Evolutionary conservation across 768 basidiomycete genomes (phyloP).

Genomic region (Pleurotus cornucopiae): DNA sequence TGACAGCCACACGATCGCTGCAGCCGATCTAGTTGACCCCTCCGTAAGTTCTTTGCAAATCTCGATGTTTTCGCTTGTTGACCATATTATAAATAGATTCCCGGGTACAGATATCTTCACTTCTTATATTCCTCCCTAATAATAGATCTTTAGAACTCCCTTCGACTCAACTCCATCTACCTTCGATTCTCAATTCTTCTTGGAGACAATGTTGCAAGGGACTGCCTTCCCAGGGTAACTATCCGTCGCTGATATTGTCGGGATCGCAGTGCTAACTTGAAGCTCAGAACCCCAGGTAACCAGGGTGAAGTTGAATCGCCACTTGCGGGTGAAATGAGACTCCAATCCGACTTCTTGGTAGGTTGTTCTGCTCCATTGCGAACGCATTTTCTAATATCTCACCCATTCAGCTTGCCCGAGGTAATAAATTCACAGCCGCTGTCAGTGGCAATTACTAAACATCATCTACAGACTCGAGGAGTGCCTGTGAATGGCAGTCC

Average conservation of each 20-base stretch:
- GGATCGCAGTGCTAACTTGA: conserved; percentile 10
- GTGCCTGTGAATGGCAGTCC: conserved; percentile 46
- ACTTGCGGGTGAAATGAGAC: conserved; percentile 36
- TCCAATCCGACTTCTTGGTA: conserved; percentile 38
- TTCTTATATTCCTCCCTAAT: too few species aligned
- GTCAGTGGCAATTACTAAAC: conserved; percentile 5
- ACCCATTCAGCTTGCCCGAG: conserved; percentile 21
- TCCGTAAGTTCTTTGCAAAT: conserved; percentile 5
- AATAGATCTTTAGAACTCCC: conserved; percentile 14
- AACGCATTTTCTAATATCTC: background rate
- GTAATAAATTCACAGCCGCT: background rate
- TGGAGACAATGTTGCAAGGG: conserved; percentile 24
- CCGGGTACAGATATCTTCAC: conserved; percentile 5
- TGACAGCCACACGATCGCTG: conserved; percentile 20
- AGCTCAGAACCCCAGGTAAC: conserved; percentile 28
- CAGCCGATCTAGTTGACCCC: conserved; percentile 29
- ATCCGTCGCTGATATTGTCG: background rate
- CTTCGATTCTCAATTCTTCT: conserved; percentile 19
- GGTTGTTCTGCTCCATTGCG: conserved; percentile 1
- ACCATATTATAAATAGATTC: conserved; percentile 2
- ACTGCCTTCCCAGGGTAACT: conserved; percentile 35
- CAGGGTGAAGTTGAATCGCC: conserved; percentile 36
- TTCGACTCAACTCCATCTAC: conserved; percentile 18
- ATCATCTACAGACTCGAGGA: conserved; percentile 29
- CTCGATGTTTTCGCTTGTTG: background rate